Conservation (phyloP, 75 land plant genomes). For the Cryptomeria japonica region DNA sequence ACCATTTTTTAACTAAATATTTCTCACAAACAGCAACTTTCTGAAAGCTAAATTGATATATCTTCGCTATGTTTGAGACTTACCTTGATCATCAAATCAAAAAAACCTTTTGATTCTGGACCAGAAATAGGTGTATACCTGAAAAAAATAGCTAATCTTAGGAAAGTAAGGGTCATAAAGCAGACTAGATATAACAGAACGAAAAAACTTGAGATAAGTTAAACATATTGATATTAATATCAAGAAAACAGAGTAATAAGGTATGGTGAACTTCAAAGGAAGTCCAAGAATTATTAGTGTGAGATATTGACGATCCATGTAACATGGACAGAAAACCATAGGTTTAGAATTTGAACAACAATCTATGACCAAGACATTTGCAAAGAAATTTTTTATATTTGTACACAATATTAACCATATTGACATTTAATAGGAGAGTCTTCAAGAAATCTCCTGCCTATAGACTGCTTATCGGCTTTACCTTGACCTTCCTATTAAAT, state of each 20-base stretch:
- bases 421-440: background rate
- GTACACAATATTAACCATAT: background rate
- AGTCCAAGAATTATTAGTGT: background rate
- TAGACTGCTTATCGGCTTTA: background rate
- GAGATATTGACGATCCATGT: background rate
- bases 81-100: constrained; percentile 96
- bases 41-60: constrained; percentile 1
- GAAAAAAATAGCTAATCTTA: constrained; percentile 13
- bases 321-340: background rate
- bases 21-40: background rate
- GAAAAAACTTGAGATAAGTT: background rate
- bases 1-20: background rate
- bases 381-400: background rate
- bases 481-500: background rate
- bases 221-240: background rate
- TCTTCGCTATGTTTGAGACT: constrained; percentile 1
- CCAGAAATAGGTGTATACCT: constrained; percentile 96
- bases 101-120: constrained; percentile 84
- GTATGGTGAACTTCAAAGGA: background rate
- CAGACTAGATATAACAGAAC: background rate
- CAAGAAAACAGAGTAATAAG: background rate
- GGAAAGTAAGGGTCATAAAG: background rate
- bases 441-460: background rate
- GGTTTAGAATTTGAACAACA: background rate
- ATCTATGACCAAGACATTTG: background rate